Base-by-base conservation (phyloP, 305 asterid genomes). In the Rubia balearica region DNA sequence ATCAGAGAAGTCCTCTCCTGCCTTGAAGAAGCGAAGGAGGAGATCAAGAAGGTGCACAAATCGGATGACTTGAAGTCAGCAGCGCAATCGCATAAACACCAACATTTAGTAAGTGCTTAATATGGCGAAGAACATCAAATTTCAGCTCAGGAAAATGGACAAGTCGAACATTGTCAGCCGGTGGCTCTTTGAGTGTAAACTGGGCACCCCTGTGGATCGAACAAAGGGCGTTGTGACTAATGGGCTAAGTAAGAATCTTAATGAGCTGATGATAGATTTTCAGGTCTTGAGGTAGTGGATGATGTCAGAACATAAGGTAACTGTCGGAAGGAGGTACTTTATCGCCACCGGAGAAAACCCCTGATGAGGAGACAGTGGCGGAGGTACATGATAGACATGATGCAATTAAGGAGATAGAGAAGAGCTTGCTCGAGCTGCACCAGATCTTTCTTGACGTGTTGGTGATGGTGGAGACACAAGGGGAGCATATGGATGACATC, bases 401-500 rank as follows among this genome's bases (percentile, higher is more conserved):
- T 11, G 87, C 95, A 0, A 96, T 94, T 7, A 88, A 88, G 83
- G 96, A 89, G 67, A 92, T 92, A 16, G 96, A 92, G 86, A 88
- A 46, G 84, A 92, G 98, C 71, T 76, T 92, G 73, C 81, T 92
- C 51, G 96, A 92, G 87, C 87, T 92, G 55, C 98, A 92, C 86
- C 96, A 90, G 82, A 80, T 90, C 68, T 90, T 92, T 78, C 75
- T 92, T 24, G 98, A 89, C 85, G 88, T 92, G 98, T 94, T 95
- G 57, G 96, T 92, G 82, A 89, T 92, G 94, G 96, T 92, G 76
- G 96, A 92, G 76, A 87, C 89, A 14, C 98, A 91, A 55, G 98
- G 96, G 16, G 96, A 92, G 83, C 83, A 90, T 22, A 84, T 92
- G 96, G 96, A 92, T 66, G 92, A 89, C 69, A 91, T 91, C 56